Evolutionary conservation across 768 basidiomycete species (phyloP), one percentile per base, ranked within the genome.

Genomic region (Russula vinacea): DNA sequence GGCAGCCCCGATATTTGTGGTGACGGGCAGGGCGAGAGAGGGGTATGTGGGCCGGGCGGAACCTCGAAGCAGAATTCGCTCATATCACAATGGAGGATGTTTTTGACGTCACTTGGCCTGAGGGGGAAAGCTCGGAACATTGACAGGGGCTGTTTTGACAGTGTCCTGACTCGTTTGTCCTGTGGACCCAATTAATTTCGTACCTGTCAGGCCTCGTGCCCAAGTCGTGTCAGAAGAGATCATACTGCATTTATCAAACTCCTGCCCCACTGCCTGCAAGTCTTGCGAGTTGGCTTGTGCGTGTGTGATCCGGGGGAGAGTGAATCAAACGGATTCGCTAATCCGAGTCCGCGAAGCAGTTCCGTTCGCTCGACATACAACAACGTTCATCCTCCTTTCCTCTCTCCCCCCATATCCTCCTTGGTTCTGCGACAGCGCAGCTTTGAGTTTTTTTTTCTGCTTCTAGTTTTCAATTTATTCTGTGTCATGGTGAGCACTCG

Each of bases 231-330:
- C 60, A 61, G 39, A 37, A 37, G 24, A 42, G 53, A 49, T 47
- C 40, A 51, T 37, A 35, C 35, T 3, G 35, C 8, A 50, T 54
- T 55, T 55, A 64, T 64, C 58, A 55, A 49, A 57, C 49, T 22
- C 42, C n/a, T 47, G 63, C 63, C 59, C 62, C 58, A 60, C 64
- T 22, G 40, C 54, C 40, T 59, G 49, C 58, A 50, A 51, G 53
- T 22, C 17, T 35, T 42, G 37, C 60, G 60, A 22, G 39, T 51
- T 42, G 54, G 37, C 13, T 42, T 39, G 24, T 2, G 45, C 45
- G 19, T 60, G 64, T 56, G 64, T 42, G 53, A 49, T 37, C 58
- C 53, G 54, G 47, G 39, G 29, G 26, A 16, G 59, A 16, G 56
- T 52, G 44, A 61, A 51, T 65, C 35, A 53, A 53, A 56, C 64